Conservation (phyloP, 2,329 filamentous ascomycete species). For the Pseudogymnoascus sp. region DNA sequence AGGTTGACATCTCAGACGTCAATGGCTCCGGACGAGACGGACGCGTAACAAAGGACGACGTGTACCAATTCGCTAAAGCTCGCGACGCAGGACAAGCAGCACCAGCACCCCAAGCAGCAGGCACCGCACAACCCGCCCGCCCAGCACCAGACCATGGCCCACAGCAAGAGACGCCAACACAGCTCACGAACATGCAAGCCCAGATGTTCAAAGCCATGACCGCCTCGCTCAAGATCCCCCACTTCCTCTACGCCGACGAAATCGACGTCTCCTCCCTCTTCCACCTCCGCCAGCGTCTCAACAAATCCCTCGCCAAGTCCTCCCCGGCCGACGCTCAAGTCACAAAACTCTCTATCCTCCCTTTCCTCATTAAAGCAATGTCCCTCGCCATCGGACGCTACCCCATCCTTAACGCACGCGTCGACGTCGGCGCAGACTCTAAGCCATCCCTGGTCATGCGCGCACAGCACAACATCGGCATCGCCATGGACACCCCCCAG, state of each 20-base stretch:
- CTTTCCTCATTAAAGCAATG: slow-evolving; percentile 93
- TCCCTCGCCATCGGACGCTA: slow-evolving; percentile 76
- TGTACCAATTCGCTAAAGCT: slow-evolving; percentile 62
- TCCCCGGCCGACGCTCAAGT: slow-evolving; percentile 34
- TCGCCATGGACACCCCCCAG: slow-evolving; percentile 88
- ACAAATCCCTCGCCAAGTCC: slow-evolving; percentile 48
- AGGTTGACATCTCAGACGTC: slow-evolving; percentile 71
- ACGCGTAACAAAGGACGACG: slow-evolving; percentile 86
- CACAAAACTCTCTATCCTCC: slow-evolving; percentile 77
- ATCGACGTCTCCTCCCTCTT: slow-evolving; percentile 74
- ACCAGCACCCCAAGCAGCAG: slow-evolving; percentile 17
- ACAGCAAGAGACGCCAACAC: slow-evolving; percentile 62
- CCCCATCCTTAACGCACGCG: slow-evolving; percentile 79
- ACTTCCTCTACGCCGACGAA: slow-evolving; percentile 92
- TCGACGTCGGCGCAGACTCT: slow-evolving; percentile 52
- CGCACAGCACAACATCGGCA: slow-evolving; percentile 84
- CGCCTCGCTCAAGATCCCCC: slow-evolving; percentile 79
- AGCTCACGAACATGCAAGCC: slow-evolving; percentile 71
- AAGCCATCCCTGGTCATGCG: slow-evolving; percentile 75
- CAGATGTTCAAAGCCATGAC: slow-evolving; percentile 99
- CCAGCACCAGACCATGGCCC: slow-evolving; percentile 22
- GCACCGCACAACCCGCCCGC: slow-evolving; percentile 13
- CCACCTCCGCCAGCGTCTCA: slow-evolving; percentile 67
- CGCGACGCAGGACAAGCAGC: slow-evolving; percentile 36
- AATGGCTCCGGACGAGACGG: slow-evolving; percentile 85